Conservation (phyloP, 768 basidiomycete genomes). For the Serendipita sp. region DNA sequence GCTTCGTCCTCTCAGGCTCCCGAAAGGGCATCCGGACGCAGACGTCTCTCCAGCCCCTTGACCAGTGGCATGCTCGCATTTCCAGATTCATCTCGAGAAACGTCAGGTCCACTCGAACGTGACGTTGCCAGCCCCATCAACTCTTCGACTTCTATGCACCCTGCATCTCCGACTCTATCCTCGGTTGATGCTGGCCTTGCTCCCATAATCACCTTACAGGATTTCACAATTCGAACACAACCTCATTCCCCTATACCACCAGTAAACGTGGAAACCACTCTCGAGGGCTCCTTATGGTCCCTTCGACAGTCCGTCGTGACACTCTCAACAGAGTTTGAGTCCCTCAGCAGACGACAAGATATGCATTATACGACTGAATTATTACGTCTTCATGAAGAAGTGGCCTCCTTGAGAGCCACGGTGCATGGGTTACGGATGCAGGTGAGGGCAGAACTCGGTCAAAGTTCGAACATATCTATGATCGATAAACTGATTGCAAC, state of each 20-base stretch:
- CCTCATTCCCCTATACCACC: conserved; percentile 23
- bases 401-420: conserved; percentile 48
- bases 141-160: not conserved
- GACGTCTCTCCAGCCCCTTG: conserved; percentile 1
- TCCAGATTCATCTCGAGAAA: not conserved
- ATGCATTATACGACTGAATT: conserved; percentile 57
- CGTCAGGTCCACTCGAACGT: not conserved
- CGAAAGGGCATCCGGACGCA: not conserved
- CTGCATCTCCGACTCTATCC: too few relatives aligned
- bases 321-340: conserved; percentile 45
- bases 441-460: conserved; percentile 25
- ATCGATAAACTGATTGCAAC: not conserved
- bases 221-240: conserved; percentile 8
- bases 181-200: not conserved
- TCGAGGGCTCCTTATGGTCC: conserved; percentile 45
- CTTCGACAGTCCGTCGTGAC: conserved; percentile 45
- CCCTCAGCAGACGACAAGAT: conserved; percentile 44
- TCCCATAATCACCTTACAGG: conserved; percentile 10
- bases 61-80: not conserved
- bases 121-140: not conserved
- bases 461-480: too few relatives aligned
- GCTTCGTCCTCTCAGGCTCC: not conserved
- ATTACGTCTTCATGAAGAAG: conserved; percentile 56
- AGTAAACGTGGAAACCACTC: conserved; percentile 41
- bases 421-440: conserved; percentile 70